These are phyloP conservation scores for Malus domestica DNA, from an alignment of 306 rosid genomes.

Conservation along the genomic window DNA sequence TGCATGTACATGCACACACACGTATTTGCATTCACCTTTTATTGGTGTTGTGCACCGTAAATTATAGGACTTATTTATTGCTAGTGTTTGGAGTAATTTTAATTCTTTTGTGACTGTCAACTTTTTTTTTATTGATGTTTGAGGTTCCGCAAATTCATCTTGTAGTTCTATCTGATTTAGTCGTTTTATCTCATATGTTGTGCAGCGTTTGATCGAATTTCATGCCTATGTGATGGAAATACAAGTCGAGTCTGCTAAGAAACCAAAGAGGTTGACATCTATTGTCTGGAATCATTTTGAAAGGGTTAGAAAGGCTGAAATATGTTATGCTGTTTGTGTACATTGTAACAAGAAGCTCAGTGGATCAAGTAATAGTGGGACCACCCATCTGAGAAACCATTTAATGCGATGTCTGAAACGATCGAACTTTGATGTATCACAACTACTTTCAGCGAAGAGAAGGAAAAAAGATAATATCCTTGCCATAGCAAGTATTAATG, in stretches of 20 bases:
- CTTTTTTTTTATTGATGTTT: not conserved
- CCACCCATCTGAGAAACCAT: constrained; percentile 95
- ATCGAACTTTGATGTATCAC: constrained; percentile 85
- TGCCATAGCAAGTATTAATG: constrained; percentile 48
- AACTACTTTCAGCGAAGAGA: constrained; percentile 84
- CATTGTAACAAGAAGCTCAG: constrained; percentile 97
- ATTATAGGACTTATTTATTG: not conserved
- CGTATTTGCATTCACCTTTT: not conserved
- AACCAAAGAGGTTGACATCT: constrained; percentile 88
- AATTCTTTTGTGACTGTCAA: not conserved
- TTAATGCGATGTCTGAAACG: constrained; percentile 90
- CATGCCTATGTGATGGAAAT: constrained; percentile 61
- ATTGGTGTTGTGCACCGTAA: not conserved
- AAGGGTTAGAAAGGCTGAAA: constrained; percentile 80
- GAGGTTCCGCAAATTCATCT: constrained; percentile 6
- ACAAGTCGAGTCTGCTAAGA: constrained; percentile 65
- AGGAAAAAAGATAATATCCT: constrained; percentile 67
- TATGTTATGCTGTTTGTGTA: constrained; percentile 83
- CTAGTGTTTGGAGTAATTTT: not conserved
- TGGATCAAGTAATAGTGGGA: constrained; percentile 97
- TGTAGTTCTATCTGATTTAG: not conserved
- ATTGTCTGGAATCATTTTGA: constrained; percentile 99
- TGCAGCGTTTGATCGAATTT: constrained; percentile 31
- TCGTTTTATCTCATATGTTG: not conserved
- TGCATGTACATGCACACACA: not conserved